Base-by-base conservation (phyloP, 2,329 filamentous ascomycete genomes). In the Coniosporium tulheliwenetii region DNA sequence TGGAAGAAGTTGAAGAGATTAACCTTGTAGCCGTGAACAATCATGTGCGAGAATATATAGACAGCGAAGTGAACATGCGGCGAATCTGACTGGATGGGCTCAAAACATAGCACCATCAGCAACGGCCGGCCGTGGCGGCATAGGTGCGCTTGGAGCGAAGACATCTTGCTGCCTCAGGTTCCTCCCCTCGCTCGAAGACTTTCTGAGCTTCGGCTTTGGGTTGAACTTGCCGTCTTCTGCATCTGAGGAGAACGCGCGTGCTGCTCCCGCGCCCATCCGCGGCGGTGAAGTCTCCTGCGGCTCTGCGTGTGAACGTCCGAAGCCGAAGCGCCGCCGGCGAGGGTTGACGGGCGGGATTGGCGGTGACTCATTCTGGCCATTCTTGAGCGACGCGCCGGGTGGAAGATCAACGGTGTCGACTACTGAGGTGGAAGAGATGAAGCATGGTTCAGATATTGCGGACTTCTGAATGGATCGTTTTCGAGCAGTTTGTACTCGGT, bases 381-480 rank as follows among this genome's bases (percentile, higher is more conserved):
- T 75, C 55, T 60, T 67, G 31, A 74, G 58, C 5, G 66, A 70
- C 2, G 70, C 68, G 26, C 70, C 70, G n/a, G 65, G 52, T 10
- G 73, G 73, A 9, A 79, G 62, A 31, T 69, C 70, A 31, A 77
- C 63, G 0, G 70, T 70, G 37, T 75, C 72, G 26, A 77, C 66
- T 36, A 71, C 70, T 2, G 70, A 75, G 3, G 75, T 78, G 8
- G 64, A 64, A 1, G 66, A 70, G 19, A 71, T 50, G 44, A 73
- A 63, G 3, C 60, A 62, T 0, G 76, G 76, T 48, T 79, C 75
- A 2, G 73, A 77, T 39, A 80, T 80, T 43, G 72, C 69, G 10
- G 64, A 61, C 55, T 80, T 80, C 45, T 70, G 69, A 38, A 79
- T 64, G 0, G 68, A 64, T 49, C 70, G 70, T 60, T 77, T 79